Base-by-base conservation (phyloP, 768 basidiomycete species). In the Trichaptum fuscoviolaceum region DNA sequence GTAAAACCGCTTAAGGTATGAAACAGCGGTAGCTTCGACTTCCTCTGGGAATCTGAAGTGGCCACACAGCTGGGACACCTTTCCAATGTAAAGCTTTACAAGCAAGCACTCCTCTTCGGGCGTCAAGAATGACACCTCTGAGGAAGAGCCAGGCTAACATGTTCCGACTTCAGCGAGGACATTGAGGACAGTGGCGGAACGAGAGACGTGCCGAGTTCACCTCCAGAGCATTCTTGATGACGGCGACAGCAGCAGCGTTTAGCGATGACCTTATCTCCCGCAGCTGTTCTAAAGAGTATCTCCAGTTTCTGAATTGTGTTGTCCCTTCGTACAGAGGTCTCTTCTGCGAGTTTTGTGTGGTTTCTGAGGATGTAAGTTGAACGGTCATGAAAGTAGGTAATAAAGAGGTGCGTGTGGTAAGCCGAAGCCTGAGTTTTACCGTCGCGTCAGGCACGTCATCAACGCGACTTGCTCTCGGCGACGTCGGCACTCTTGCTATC, bases 1-100 rank as follows among this genome's bases (percentile, higher is more conserved):
- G 75, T 99, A 99, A 77, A 99, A 99, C 4, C 97, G 85, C 76
- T 99, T 99, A 70, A 99, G 80, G 77, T 97, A 99, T 65, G 85
- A 88, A 66, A 92, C 84, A 0, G 95, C 95, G 3, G 96, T 98
- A 0, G 94, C 92, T 75, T 96, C 93, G 7, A 99, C 94, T 72
- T 94, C 89, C 71, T 96, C 93, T 0, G 93, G 91, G 74, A 96
- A 92, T 60, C 88, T 86, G 73, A 97, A 96, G 69, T 87, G 87
- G 0, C 86, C 87, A 73, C 92, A 96, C 59, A 97, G 81, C 71
- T 91, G 89, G 0, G 89, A 82, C n/a, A 95, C 87, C 77, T 95
- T 95, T 61, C 87, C 85, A 68, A 91, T 80, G 76, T 99, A 99
- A 67, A 95, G 86, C 71, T 92, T 92, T 25, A 99, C 92, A 57